Evolutionary conservation across 371 early-diverging fungal genomes (phyloP).

Genomic region (Apophysomyces sp.): DNA sequence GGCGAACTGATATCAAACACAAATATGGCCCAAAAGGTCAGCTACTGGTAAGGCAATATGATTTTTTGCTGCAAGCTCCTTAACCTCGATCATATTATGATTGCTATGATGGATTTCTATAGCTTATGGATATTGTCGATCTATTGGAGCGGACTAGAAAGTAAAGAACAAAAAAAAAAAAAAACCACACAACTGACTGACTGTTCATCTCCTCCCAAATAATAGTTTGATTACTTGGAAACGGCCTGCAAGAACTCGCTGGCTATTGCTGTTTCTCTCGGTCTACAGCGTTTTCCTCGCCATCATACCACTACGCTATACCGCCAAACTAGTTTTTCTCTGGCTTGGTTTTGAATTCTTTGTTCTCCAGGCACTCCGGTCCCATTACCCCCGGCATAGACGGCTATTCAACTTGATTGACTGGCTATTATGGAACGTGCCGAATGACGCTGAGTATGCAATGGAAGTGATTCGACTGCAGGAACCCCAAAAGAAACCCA

Average conservation of each 20-base stretch:
- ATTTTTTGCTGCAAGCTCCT: not conserved
- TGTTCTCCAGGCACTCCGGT: constrained; percentile 38
- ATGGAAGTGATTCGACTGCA: constrained; percentile 37
- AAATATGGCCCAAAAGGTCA: constrained; percentile 36
- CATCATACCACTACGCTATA: constrained; percentile 20
- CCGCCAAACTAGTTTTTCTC: constrained; percentile 21
- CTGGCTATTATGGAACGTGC: constrained; percentile 44
- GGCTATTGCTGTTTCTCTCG: constrained; percentile 12
- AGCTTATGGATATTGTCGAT: constrained; percentile 36
- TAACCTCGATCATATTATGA: not conserved
- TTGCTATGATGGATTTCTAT: not conserved
- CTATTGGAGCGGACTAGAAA: constrained; percentile 39
- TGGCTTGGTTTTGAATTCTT: constrained; percentile 46
- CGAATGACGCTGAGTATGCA: constrained; percentile 48
- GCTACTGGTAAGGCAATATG: constrained; percentile 19
- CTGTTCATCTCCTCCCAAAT: not conserved
- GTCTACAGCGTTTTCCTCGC: constrained; percentile 9
- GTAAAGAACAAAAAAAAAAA: constrained; percentile 6
- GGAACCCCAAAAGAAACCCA: not conserved
- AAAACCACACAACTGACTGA: not conserved
- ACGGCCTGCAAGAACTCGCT: constrained; percentile 32
- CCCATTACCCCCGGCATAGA: constrained; percentile 42
- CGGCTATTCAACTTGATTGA: constrained; percentile 45
- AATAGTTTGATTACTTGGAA: constrained; percentile 42
- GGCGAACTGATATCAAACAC: constrained; percentile 29